Evolutionary conservation across 192 early-diverging fungal genomes (phyloP).

Genomic region (Coemansia sp.): DNA sequence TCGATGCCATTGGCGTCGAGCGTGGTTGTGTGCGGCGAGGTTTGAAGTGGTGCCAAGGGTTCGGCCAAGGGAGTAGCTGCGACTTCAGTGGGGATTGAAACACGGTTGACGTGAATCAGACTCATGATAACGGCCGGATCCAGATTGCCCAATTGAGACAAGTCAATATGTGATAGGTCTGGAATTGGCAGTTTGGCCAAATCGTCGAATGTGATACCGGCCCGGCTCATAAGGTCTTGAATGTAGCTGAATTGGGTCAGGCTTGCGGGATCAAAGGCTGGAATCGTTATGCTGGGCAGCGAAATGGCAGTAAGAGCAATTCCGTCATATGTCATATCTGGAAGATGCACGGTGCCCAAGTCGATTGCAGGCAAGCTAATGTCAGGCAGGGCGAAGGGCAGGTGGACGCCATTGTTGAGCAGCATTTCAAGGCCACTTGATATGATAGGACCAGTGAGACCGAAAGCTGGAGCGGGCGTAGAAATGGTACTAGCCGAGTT

Average conservation of each 20-base stretch:
- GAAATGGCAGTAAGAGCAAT: constrained; percentile 41
- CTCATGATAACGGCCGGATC: constrained; percentile 26
- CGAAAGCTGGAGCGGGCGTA: constrained; percentile 2
- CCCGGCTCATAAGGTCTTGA: constrained; percentile 37
- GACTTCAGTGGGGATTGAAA: constrained; percentile 15
- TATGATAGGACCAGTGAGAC: constrained; percentile 37
- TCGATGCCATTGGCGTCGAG: constrained; percentile 43
- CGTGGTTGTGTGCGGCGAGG: constrained; percentile 38
- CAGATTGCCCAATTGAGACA: constrained; percentile 20
- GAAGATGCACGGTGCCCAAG: constrained; percentile 47
- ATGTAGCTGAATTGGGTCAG: constrained; percentile 47
- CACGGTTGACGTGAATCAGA: constrained; percentile 27
- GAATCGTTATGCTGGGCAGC: constrained; percentile 38
- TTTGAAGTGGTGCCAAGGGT: constrained; percentile 1
- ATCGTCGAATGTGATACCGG: constrained; percentile 45
- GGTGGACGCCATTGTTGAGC: constrained; percentile 39
- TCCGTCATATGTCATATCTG: constrained; percentile 49
- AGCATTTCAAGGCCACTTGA: constrained; percentile 49
- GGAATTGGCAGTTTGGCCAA: constrained; percentile 45
- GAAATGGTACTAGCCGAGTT: background rate
- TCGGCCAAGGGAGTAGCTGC: constrained; percentile 11
- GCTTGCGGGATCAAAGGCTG: constrained; percentile 48
- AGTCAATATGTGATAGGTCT: constrained; percentile 33
- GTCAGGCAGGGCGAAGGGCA: constrained; percentile 43
- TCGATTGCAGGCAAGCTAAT: constrained; percentile 40